These are phyloP conservation scores for Alternaria hordeiaustralica DNA, from an alignment of 2,329 filamentous ascomycete genomes.

Conservation along the genomic window DNA sequence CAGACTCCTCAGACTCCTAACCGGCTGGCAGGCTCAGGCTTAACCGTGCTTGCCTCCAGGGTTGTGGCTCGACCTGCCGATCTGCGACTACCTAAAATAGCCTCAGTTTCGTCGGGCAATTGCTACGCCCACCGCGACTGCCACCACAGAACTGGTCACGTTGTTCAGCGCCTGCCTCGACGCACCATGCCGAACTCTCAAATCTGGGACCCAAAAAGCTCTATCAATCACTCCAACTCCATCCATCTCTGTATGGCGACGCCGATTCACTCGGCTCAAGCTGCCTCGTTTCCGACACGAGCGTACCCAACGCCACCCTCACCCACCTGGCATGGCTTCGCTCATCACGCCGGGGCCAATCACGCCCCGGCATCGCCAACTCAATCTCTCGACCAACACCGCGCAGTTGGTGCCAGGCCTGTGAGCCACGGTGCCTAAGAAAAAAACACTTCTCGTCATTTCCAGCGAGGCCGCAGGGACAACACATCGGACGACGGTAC, in stretches of 20 bases:
- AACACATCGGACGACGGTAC: constrained; percentile 18
- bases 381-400: constrained; percentile 28
- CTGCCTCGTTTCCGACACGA: constrained; percentile 20
- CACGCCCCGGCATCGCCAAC: constrained; percentile 6
- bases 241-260: not conserved
- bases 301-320: constrained; percentile 9
- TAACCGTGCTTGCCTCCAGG: not conserved
- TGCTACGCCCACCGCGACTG: not conserved
- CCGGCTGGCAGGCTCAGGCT: not conserved
- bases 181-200: constrained; percentile 11
- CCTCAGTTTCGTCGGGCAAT: not conserved
- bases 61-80: constrained; percentile 19
- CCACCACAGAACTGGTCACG: not conserved
- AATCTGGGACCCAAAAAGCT: constrained; percentile 1
- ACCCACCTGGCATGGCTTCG: constrained; percentile 16
- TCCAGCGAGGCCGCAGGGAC: constrained; percentile 16
- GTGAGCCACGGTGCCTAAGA: not conserved
- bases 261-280: constrained; percentile 4
- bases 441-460: constrained; percentile 1
- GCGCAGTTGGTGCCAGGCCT: constrained; percentile 17
- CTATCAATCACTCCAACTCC: not conserved
- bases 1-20: constrained; percentile 8
- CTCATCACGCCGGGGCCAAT: constrained; percentile 24
- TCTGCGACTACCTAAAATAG: constrained; percentile 30
- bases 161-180: constrained; percentile 3